phyloP scores from a whole-genome alignment of 768 basidiomycete species.

The Collybia sordida region DNA sequence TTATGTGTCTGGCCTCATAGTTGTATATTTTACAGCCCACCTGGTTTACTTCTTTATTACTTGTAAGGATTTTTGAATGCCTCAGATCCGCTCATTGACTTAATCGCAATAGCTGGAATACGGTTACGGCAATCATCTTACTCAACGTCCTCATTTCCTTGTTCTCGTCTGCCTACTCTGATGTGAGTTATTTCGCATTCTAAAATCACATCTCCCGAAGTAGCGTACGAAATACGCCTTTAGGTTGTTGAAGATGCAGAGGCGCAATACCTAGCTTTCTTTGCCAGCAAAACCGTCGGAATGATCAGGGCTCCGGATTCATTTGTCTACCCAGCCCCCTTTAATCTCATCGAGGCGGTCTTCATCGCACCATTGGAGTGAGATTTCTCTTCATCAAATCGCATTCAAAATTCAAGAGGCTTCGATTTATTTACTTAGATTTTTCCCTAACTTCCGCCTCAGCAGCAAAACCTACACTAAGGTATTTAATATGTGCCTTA shows the following conservation, averaged over 20 bases:
- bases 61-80: conserved; percentile 44
- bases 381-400: conserved; percentile 24
- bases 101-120: conserved; percentile 63
- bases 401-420: not conserved
- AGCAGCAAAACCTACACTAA: conserved; percentile 56
- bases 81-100: no score
- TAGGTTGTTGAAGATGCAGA: conserved; percentile 83
- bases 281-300: conserved; percentile 80
- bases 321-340: conserved; percentile 89
- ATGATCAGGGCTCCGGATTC: conserved; percentile 87
- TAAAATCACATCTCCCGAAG: not conserved
- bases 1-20: not conserved
- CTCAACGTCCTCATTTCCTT: conserved; percentile 95
- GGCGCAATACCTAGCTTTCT: conserved; percentile 89
- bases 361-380: conserved; percentile 87
- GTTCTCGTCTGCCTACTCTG: conserved; percentile 89
- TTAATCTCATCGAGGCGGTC: conserved; percentile 83
- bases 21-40: conserved; percentile 32
- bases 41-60: conserved; percentile 75
- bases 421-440: conserved; percentile 22
- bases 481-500: conserved; percentile 25
- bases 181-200: conserved; percentile 46
- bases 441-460: conserved; percentile 43
- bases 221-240: not conserved
- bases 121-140: conserved; percentile 78